Conservation (phyloP, 73 alveolate species). For the Uronychia binucleata region DNA sequence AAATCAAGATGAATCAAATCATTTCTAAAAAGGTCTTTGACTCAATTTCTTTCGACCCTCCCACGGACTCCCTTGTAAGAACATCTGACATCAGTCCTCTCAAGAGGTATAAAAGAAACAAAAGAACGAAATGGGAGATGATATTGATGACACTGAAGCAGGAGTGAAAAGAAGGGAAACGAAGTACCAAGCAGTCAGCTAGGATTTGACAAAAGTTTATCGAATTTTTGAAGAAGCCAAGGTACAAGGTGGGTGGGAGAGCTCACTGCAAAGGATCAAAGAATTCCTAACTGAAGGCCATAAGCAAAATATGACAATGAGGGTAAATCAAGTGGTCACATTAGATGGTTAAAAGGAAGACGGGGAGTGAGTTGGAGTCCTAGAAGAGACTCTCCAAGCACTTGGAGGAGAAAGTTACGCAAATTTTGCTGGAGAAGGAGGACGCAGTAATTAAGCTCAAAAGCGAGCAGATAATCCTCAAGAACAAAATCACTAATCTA, state of each 20-base stretch:
- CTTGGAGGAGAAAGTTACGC: slow-evolving; percentile 12
- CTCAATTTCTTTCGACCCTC: not conserved
- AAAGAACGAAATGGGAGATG: not conserved
- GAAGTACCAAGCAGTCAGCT: not conserved
- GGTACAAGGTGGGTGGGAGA: not conserved
- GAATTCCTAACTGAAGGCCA: not conserved
- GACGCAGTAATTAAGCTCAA: slow-evolving; percentile 14
- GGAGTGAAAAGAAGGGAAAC: not conserved
- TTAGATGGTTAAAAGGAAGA: not conserved
- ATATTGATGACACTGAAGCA: not conserved
- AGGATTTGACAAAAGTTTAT: not conserved
- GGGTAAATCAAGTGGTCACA: not conserved
- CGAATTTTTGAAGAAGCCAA: not conserved
- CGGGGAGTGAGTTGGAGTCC: slow-evolving; percentile 1
- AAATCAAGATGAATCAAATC: not conserved
- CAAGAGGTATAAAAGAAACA: not conserved
- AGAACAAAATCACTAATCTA: not conserved
- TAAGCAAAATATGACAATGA: not conserved
- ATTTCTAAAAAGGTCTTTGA: not conserved
- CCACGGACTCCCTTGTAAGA: not conserved
- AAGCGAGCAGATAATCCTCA: not conserved
- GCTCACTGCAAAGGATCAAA: not conserved
- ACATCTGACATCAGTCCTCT: not conserved
- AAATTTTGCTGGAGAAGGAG: slow-evolving; percentile 13
- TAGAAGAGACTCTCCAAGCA: not conserved